Evolutionary conservation across 345 rosid genomes (phyloP).

Genomic region (Arabidopsis thaliana): DNA sequence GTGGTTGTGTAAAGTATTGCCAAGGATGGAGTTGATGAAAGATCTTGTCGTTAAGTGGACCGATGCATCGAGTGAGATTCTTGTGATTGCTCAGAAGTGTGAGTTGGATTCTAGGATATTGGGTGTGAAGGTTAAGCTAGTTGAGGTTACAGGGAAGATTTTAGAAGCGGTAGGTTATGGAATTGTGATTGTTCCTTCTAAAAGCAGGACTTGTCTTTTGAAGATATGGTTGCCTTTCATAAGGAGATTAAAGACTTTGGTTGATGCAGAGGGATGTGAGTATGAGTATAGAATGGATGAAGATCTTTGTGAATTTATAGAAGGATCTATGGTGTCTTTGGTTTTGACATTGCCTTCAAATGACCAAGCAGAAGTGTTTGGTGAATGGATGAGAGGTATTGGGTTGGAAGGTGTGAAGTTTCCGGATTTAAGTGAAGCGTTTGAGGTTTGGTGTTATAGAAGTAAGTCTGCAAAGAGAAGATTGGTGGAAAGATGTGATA

Average conservation of each 20-base stretch:
- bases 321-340: conserved; percentile 76
- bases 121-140: conserved; percentile 74
- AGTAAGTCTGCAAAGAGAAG: conserved; percentile 95
- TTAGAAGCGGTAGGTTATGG: conserved; percentile 96
- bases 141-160: conserved; percentile 80
- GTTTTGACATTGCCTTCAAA: conserved; percentile 80
- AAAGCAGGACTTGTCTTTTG: conserved; percentile 57
- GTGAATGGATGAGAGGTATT: conserved; percentile 77
- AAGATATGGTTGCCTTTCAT: conserved; percentile 89
- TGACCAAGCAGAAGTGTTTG: conserved; percentile 84
- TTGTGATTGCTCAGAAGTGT: conserved; percentile 59
- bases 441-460: conserved; percentile 95
- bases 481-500: conserved; percentile 62
- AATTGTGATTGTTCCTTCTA: conserved; percentile 68
- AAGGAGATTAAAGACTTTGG: conserved; percentile 72
- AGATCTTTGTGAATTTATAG: conserved; percentile 74
- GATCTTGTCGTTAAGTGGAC: conserved; percentile 79
- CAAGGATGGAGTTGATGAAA: conserved; percentile 77
- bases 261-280: conserved; percentile 58
- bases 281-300: conserved; percentile 77
- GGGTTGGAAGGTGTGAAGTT: conserved; percentile 58
- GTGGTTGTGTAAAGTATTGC: conserved; percentile 83
- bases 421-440: conserved; percentile 94
- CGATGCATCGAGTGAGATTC: conserved; percentile 57
- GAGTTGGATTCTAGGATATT: conserved; percentile 62